phyloP scores from a whole-genome alignment of 2,329 filamentous ascomycete genomes.

The Dactylonectria macrodidyma region DNA sequence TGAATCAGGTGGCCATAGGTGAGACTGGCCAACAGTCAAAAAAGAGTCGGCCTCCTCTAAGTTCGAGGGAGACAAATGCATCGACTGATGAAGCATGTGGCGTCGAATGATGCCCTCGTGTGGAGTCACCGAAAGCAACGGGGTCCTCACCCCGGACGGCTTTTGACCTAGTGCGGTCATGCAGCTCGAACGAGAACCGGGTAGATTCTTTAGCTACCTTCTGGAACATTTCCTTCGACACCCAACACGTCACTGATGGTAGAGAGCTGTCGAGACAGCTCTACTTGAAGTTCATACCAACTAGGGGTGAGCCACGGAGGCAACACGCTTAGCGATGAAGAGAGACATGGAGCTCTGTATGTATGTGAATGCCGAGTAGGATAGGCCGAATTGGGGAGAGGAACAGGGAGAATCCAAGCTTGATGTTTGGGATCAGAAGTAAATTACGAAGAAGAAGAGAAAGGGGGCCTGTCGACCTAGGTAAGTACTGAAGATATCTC shows the following conservation, averaged over 20 bases:
- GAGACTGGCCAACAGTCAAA: conserved; percentile 10
- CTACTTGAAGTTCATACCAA: not conserved
- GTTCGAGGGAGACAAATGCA: conserved; percentile 15
- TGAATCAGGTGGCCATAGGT: conserved; percentile 12
- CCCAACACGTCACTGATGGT: conserved; percentile 14
- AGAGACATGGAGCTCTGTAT: not conserved
- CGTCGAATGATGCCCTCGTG: conserved; percentile 13
- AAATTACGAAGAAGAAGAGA: conserved; percentile 1
- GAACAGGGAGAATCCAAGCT: conserved; percentile 1
- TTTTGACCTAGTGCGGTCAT: conserved; percentile 29
- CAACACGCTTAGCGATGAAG: not conserved
- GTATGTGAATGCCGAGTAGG: conserved; percentile 10
- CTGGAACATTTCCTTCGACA: conserved; percentile 35
- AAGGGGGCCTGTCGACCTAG: conserved; percentile 1
- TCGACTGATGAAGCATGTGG: conserved; percentile 12
- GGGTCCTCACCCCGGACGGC: conserved; percentile 5
- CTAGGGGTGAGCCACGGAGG: conserved; percentile 5
- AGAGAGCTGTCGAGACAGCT: conserved; percentile 11
- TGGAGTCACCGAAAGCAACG: conserved; percentile 18
- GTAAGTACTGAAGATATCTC: not conserved
- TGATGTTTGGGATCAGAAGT: not conserved
- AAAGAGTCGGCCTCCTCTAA: not conserved
- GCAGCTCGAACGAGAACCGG: conserved; percentile 32
- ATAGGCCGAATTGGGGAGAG: not conserved
- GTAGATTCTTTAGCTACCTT: conserved; percentile 26